A percentile compares a stretch with the other conserved stretches of the same genome.
These are phyloP conservation scores for Micractinium sp. DNA, from an alignment of 139 green algal genomes.

Conservation along the genomic window DNA sequence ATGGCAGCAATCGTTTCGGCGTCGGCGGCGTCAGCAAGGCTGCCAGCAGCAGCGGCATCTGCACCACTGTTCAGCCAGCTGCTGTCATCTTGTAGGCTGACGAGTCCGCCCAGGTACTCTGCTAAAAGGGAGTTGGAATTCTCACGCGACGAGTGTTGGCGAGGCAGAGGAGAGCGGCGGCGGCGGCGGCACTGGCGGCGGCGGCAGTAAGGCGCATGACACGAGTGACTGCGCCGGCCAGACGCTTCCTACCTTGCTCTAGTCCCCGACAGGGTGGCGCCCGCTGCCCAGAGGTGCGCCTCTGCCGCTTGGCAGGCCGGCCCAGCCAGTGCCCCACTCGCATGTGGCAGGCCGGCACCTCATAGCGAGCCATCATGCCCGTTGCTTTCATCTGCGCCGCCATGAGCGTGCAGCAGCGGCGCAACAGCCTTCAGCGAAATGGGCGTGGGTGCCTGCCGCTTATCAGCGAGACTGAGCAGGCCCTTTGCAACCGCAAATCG, in stretches of 20 bases:
- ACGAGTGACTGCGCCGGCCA: not conserved
- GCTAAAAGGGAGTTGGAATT: not conserved
- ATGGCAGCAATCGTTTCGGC: slow-evolving; percentile 78
- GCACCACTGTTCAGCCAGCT: not conserved
- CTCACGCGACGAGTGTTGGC: too few species aligned
- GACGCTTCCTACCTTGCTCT: slow-evolving; percentile 9
- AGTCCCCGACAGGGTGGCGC: not conserved
- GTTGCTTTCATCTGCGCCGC: too few species aligned
- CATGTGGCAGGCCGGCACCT: too few species aligned
- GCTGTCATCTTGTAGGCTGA: not conserved
- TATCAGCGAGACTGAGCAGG: too few species aligned
- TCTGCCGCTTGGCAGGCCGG: not conserved
- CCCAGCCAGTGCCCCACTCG: too few species aligned
- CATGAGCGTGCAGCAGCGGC: too few species aligned
- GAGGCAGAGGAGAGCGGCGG: not conserved
- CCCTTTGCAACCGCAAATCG: too few species aligned
- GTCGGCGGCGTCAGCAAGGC: not conserved
- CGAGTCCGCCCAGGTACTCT: slow-evolving; percentile 2
- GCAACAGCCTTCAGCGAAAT: too few species aligned
- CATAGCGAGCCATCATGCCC: too few species aligned
- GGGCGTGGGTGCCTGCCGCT: too few species aligned
- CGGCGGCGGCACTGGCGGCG: not conserved
- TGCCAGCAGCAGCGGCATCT: not conserved
- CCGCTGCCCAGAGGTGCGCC: too few species aligned
- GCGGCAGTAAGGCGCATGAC: not conserved